Base-by-base conservation (phyloP, 352 stramenopile species). In the Globisporangium radiosum region DNA sequence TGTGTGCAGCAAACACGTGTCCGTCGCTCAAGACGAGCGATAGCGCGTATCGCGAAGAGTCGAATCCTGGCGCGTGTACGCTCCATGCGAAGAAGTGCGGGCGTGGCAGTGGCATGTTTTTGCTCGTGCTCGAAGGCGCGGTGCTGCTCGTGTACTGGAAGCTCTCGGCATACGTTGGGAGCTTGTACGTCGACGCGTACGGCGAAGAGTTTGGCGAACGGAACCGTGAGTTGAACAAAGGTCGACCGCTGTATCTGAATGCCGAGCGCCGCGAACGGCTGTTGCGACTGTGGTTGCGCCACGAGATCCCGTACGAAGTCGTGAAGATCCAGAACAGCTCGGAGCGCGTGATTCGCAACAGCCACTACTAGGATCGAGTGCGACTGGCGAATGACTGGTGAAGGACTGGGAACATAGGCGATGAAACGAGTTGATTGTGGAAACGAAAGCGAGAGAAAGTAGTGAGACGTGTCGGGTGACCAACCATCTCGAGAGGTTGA, bases 261-360 rank as follows among this genome's bases (percentile, higher is more conserved):
- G 67, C 73, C 33, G 77, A 91, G 52, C 76, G 81, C 4, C 76
- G 78, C 13, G 78, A 92, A 52, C 76, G 79, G 4, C 66, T 95
- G 19, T 59, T 93, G 59, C 78, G 81, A 5, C 66, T 95, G 5
- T 95, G 85, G 85, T 63, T 79, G 53, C 73, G 76, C 19, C 85
- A 95, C 57, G 80, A 90, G 64, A 92, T 95, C 60, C 83, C 84
- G 33, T 89, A 90, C 58, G 85, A 93, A 63, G 83, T 95, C 38
- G 85, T 95, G 43, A 87, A 90, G 55, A 92, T 92, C 54, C 83
- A 93, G 66, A 95, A 95, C 67, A 92, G 76, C 67, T 92, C 81
- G n/a, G 84, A 93, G 60, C 81, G 84, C 17, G 81, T 95, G 48
- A 92, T 95, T 47, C 80, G 81, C 63, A 93, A 95, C 58, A 93